Base-by-base conservation (phyloP, 352 stramenopile species). In the Phytophthora sansomeana region DNA sequence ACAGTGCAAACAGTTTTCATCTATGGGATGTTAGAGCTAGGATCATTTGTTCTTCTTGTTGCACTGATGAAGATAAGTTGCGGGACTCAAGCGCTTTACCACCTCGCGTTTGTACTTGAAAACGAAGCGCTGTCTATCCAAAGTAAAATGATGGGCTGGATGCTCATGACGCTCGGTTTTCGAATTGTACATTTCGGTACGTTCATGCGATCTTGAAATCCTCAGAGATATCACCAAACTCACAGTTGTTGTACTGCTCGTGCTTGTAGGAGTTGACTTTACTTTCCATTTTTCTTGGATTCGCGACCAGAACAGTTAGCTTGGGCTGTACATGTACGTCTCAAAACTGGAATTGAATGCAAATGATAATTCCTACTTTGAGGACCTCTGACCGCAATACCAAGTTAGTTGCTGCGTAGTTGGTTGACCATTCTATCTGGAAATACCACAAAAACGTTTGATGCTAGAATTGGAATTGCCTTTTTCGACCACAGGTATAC, bases 21-120 rank as follows among this genome's bases (percentile, higher is more conserved):
- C 6, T 80, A 80, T 29, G 58, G 54, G 4, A 5, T 64, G 6
- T n/a, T 80, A 38, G 71, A 83, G 42, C 24, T 74, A 0, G 35
- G 35, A 1, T 80, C 68, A 1, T 71, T 83, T 11, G 6, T 73
- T 11, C 16, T 75, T 13, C 54, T 76, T 9, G 11, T 47, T 1
- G 3, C 54, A 0, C 9, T 77, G 1, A 32, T 80, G 19, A 63
- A 61, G 17, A 58, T 48, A 28, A 39, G 43, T 17, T 60, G 71
- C 10, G 32, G 60, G 5, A 26, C 80, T 4, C 59, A 67, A 47
- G 43, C 57, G 9, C 35, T 80, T 0, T 67, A 83, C 26, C 61
- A 75, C 28, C 41, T 80, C 13, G 71, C 75, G 0, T 83, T 83
- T 49, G 75, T 83, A 7, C 47, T 83, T 5, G 75, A 83, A 35